Conservation (phyloP, 495 filamentous ascomycete species). For the Chaetomium cochliodes region DNA sequence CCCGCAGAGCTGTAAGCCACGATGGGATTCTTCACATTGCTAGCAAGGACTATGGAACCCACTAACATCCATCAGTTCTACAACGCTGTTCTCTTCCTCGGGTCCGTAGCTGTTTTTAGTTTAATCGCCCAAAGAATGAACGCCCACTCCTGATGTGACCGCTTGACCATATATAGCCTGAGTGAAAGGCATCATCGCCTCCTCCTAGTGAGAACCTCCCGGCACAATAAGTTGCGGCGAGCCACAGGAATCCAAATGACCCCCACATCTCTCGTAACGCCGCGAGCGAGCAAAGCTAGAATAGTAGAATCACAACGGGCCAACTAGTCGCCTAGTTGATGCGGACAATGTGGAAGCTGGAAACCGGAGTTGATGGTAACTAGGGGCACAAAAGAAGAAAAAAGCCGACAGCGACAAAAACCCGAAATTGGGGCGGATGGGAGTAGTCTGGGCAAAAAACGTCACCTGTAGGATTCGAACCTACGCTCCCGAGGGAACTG, state of each 20-base stretch:
- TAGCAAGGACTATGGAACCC: neutral
- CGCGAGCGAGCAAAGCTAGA: no score
- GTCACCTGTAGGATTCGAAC: conserved; percentile 38
- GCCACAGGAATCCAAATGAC: no score
- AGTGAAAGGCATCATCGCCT: no score
- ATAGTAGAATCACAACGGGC: no score
- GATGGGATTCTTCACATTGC: neutral
- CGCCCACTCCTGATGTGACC: conserved; percentile 37
- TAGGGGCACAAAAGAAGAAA: neutral
- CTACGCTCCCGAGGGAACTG: conserved; percentile 36
- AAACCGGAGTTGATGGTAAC: no score
- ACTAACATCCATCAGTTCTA: conserved; percentile 68
- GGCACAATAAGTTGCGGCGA: no score
- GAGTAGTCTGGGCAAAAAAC: conserved; percentile 17
- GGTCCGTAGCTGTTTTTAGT: conserved; percentile 89
- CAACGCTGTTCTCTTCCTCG: conserved; percentile 93
- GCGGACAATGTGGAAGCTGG: no score
- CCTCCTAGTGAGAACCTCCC: no score
- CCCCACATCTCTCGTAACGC: no score
- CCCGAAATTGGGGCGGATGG: neutral
- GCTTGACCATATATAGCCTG: no score
- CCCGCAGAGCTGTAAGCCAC: conserved; percentile 76
- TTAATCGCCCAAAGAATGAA: conserved; percentile 74
- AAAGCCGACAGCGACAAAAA: no score
- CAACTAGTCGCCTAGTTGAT: no score